Percentiles rank a stretch among this genome's conserved stretches.
Evolutionary conservation across 371 early-diverging fungal species (phyloP).

Genomic region (Quaeritorhiza haematococci): DNA sequence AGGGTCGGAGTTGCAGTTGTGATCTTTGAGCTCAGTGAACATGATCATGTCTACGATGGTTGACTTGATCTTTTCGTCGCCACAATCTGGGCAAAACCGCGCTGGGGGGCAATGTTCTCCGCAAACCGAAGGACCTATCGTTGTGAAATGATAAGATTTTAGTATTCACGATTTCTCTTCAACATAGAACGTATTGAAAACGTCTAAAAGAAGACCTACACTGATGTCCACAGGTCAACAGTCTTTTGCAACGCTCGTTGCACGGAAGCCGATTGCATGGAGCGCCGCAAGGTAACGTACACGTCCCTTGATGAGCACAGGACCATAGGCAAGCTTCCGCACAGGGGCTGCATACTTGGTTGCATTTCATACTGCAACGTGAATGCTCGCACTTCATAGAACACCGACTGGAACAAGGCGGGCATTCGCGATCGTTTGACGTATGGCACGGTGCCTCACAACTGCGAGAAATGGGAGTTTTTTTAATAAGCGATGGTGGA

Average conservation of each 20-base stretch:
- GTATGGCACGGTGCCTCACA: conserved; percentile 29
- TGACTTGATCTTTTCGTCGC: conserved; percentile 8
- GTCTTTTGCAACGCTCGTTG: conserved; percentile 36
- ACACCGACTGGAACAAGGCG: conserved; percentile 36
- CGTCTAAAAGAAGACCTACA: too few relatives aligned
- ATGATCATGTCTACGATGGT: conserved; percentile 34
- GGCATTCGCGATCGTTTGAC: conserved; percentile 24
- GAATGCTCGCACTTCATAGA: conserved; percentile 32
- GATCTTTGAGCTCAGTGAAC: conserved; percentile 25
- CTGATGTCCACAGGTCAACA: conserved; percentile 43
- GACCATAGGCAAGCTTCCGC: conserved; percentile 38
- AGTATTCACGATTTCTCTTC: background rate
- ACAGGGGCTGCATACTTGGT: conserved; percentile 37
- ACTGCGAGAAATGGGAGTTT: too few relatives aligned
- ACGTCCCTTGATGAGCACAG: conserved; percentile 41
- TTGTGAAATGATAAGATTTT: conserved; percentile 14
- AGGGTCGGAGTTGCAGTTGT: conserved; percentile 36
- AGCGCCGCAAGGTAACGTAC: conserved; percentile 45
- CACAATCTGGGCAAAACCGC: conserved; percentile 32
- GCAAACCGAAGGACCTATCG: conserved; percentile 47
- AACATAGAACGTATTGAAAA: too few relatives aligned
- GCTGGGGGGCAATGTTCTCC: conserved; percentile 43
- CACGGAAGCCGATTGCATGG: conserved; percentile 54
- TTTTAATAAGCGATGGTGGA: too few relatives aligned
- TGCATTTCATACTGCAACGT: conserved; percentile 30